Evolutionary conservation across 306 rosid genomes (phyloP), one percentile per base, ranked within the genome.

Genomic region (Castanea sativa): DNA sequence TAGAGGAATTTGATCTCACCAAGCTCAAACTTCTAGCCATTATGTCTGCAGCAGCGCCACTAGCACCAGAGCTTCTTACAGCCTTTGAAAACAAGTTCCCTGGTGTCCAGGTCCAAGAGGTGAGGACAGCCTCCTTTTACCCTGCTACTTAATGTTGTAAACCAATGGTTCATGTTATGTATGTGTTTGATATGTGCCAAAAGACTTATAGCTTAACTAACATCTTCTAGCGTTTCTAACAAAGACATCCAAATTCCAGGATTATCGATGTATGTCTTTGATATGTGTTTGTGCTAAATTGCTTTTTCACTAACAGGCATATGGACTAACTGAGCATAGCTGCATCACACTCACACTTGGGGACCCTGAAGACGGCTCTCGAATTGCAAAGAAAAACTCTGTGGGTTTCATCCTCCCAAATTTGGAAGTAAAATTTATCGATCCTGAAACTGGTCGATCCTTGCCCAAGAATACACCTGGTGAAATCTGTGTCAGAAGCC

Each of bases 311-410:
- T 30, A 55, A 79, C 78, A 95, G 99, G 97, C 99, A 53, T 93
- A 93, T 85, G 99, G 99, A 71, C 85, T 95, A 71, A 95, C 94
- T 2, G 98, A 95, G 78, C 98, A 95, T n/a, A 91, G 99, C 53
- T 95, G 98, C 88, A 91, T 93, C 61, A 95, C 99, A 51, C 97
- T 95, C 25, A 93, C 91, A 35, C 86, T 87, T 61, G 93, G 87
- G 56, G 87, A 77, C 69, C 71, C 59, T 3, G 85, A 64, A 16
- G 84, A 76, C n/a, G 87, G 76, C 1, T 65, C 73, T 10, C 78
- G 72, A 14, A 58, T 20, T 74, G 67, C 90, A 33, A 90, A 85
- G 81, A 91, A 80, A 79, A 95, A 83, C 75, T 93, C 97, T 6
- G 97, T 91, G 9, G 99, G 98, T 1, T 88, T 89, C 70, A 86